phyloP scores from a whole-genome alignment of 139 green algal species.

The Dunaliella primolecta region DNA sequence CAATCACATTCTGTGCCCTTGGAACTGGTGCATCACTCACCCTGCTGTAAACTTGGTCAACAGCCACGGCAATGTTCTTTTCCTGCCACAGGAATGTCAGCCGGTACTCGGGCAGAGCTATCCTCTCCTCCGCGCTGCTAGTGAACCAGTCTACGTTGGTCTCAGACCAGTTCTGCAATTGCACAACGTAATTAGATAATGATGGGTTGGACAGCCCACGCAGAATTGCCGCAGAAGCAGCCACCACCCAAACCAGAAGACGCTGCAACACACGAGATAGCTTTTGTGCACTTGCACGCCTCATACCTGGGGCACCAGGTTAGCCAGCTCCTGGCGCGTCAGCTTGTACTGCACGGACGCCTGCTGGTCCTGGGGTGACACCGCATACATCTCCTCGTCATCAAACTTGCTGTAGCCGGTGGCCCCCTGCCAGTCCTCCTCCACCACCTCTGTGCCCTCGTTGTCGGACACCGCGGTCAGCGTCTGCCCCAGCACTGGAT shows the following conservation, averaged over 20 bases:
- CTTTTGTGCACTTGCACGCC: background rate
- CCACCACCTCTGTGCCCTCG: constrained; percentile 10
- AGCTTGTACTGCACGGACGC: constrained; percentile 29
- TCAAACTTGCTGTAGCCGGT: constrained; percentile 29
- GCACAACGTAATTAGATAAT: too few relatives aligned
- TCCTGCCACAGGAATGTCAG: constrained; percentile 87
- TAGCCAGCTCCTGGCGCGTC: constrained; percentile 31
- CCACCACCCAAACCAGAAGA: too few relatives aligned
- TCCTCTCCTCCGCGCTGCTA: constrained; percentile 45
- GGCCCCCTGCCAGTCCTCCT: constrained; percentile 20
- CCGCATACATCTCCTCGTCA: constrained; percentile 14
- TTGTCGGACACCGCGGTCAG: background rate
- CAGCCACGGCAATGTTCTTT: constrained; percentile 79
- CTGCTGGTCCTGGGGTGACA: constrained; percentile 20
- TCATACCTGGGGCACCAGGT: constrained; percentile 43
- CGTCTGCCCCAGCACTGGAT: background rate
- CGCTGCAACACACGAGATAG: too few relatives aligned
- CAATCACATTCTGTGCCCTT: too few relatives aligned
- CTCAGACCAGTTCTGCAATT: constrained; percentile 55
- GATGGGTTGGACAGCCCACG: too few relatives aligned
- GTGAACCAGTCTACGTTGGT: constrained; percentile 56
- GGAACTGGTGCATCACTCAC: too few relatives aligned
- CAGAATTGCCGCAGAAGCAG: too few relatives aligned
- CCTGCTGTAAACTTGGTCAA: constrained; percentile 81
- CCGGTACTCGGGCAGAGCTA: constrained; percentile 55